Base-by-base conservation (phyloP, 2,329 filamentous ascomycete species). In the Trematosphaeria pertusa region DNA sequence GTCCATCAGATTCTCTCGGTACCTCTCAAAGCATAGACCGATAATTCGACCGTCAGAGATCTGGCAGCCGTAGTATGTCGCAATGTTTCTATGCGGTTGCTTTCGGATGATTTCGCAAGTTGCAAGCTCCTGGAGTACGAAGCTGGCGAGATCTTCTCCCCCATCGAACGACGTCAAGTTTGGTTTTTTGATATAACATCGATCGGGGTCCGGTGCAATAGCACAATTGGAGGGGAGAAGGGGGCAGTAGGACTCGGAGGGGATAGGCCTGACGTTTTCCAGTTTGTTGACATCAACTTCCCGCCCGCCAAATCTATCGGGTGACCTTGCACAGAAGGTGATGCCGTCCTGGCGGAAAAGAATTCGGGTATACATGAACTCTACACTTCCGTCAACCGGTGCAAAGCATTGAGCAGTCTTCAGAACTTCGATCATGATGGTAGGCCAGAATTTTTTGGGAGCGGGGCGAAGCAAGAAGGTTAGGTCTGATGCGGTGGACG, bases 1-100 rank as follows among this genome's bases (percentile, higher is more conserved):
- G 18, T 37, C 34, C 34, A 22, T 37, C 6, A 37, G 34, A 37
- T 17, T 37, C 34, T 18, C 34, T 21, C 18, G 34, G 37, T 40
- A 40, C 24, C 18, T 30, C 24, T 40, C 37, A 21, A 40, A 40
- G 24, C 37, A 40, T 7, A 40, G 37, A 40, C 37, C 37, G 22
- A 19, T 28, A 15, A 40, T 40, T 15, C 24, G 20, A 15, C 37
- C 37, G 20, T 40, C 21, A 31, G 8, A 26, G 11, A 17, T 21
- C n/a, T 28, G 21, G 22, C 37, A 40, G n/a, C 37, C 37, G 21
- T 40, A 22, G 24, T 40, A 40, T 40, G 20, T 26, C 17, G 37
- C 37, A 18, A 40, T 28, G 17, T 40, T 40, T 26, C 12, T 26
- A 40, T 40, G 37, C 20, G 37, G 37, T 28, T 15, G 24, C n/a